A percentile compares a stretch with the other conserved stretches of the same genome.
phyloP scores from a whole-genome alignment of 345 rosid species.

The Salix dunnii region DNA sequence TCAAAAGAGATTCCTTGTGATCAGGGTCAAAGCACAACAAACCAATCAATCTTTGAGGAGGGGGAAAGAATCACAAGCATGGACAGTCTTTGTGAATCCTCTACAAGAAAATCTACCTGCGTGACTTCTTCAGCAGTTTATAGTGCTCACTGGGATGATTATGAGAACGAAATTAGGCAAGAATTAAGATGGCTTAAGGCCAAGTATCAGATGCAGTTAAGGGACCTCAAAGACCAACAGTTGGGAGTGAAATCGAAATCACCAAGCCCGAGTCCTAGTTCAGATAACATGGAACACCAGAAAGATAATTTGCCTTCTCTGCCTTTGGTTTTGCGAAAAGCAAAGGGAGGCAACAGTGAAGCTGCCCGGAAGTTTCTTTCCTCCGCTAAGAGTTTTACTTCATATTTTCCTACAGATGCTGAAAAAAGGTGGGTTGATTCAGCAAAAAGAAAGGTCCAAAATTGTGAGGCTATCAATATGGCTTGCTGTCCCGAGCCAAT shows the following conservation, averaged over 20 bases:
- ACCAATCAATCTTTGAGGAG: conserved; percentile 6
- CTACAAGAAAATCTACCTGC: conserved; percentile 23
- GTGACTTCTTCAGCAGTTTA: conserved; percentile 15
- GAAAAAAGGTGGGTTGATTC: conserved; percentile 22
- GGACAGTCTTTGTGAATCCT: conserved; percentile 30
- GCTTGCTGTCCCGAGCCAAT: conserved; percentile 28
- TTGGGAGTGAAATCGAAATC: conserved; percentile 28
- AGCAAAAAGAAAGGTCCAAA: conserved; percentile 13
- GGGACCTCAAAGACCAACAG: conserved; percentile 52
- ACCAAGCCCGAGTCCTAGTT: conserved; percentile 12
- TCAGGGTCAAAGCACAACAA: conserved; percentile 20
- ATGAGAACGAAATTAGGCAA: conserved; percentile 73
- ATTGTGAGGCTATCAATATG: conserved; percentile 16
- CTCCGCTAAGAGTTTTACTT: conserved; percentile 7
- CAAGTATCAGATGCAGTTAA: conserved; percentile 59
- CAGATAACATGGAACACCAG: conserved; percentile 10
- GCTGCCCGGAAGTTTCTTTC: conserved; percentile 9
- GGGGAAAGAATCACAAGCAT: conserved; percentile 37
- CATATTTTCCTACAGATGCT: background rate
- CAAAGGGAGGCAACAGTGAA: conserved; percentile 13
- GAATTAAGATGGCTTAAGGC: conserved; percentile 94
- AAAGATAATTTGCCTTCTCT: conserved; percentile 11
- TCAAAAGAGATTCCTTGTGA: conserved; percentile 48
- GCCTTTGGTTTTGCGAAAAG: conserved; percentile 11
- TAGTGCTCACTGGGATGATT: conserved; percentile 31